These are phyloP conservation scores for Hordeum marinum DNA, from an alignment of 176 grass and related monocot genomes.

Conservation along the genomic window DNA sequence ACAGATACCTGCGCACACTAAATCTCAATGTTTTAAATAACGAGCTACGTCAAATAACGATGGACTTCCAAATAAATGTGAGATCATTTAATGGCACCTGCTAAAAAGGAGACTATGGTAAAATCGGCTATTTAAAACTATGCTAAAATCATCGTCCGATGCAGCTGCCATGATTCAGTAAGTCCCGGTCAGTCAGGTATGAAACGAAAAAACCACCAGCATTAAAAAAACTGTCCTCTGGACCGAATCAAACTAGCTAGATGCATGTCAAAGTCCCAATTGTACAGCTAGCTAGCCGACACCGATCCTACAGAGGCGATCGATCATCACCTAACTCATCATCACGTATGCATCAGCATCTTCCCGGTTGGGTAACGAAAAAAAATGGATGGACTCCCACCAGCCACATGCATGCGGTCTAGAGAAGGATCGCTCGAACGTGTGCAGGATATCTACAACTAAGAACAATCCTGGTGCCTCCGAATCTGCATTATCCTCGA, in stretches of 20 bases:
- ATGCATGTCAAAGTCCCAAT: background rate
- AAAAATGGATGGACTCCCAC: background rate
- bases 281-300: background rate
- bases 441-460: background rate
- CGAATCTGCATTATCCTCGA: background rate
- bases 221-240: background rate
- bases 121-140: too few relatives aligned
- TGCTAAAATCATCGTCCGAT: too few relatives aligned
- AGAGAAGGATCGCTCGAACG: background rate
- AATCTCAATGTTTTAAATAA: too few relatives aligned
- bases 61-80: too few relatives aligned
- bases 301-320: background rate
- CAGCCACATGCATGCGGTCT: slow-evolving; percentile 17
- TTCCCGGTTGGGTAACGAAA: background rate
- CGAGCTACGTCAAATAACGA: too few relatives aligned
- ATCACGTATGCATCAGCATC: background rate
- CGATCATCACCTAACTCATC: background rate
- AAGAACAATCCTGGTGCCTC: background rate
- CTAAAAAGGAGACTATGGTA: too few relatives aligned
- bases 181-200: background rate
- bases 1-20: too few relatives aligned
- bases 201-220: background rate
- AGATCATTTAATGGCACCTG: too few relatives aligned
- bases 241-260: background rate
- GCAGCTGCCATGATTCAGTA: too few relatives aligned